Evolutionary conservation across 2,329 filamentous ascomycete species (phyloP), one percentile per base, ranked within the genome.

Genomic region (Furcasterigmium furcatum): DNA sequence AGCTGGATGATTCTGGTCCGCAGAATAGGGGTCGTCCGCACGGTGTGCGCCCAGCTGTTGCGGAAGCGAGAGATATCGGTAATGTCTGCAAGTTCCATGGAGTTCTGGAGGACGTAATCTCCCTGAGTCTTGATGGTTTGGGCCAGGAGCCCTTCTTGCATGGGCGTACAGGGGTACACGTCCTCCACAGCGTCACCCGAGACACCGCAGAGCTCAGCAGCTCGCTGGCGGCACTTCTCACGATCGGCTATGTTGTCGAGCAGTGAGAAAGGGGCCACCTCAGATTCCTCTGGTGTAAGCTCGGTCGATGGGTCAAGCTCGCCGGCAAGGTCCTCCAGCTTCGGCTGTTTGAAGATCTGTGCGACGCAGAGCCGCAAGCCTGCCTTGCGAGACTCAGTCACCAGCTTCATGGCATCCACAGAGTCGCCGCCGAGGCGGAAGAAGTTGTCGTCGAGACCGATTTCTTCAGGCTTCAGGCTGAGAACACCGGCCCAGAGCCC

Each of bases 381-480:
- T 19, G 72, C 68, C 3, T 67, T 63, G 21, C 78, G 66, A 3
- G 76, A 71, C 44, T 76, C 73, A 4, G 79, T 75, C 1, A 82
- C 80, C 1, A 84, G 63, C 55, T 77, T 80, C 77, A 84, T 85
- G 3, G 79, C 79, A 2, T 71, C 62, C 19, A 83, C 77, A 0
- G 79, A 83, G 60, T 83, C 79, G 18, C 80, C 80, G 1, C 80
- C 79, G 0, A 82, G 68, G 4, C 72, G 70, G 68, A 84, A 82
- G 24, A 44, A 44, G 19, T 34, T 44, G 43, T 44, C 43, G n/a
- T 44, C 34, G 22, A 21, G 18, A 22, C 43, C 43, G 18, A 44
- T 44, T 19, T 16, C 16, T 9, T 39, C 35, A 9, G 43, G 21
- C 7, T 39, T 24, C 10, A 44, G n/a, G 5, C 34, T 21, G 7